Conservation (phyloP, 2,329 filamentous ascomycete species). For the Claviceps africana region DNA sequence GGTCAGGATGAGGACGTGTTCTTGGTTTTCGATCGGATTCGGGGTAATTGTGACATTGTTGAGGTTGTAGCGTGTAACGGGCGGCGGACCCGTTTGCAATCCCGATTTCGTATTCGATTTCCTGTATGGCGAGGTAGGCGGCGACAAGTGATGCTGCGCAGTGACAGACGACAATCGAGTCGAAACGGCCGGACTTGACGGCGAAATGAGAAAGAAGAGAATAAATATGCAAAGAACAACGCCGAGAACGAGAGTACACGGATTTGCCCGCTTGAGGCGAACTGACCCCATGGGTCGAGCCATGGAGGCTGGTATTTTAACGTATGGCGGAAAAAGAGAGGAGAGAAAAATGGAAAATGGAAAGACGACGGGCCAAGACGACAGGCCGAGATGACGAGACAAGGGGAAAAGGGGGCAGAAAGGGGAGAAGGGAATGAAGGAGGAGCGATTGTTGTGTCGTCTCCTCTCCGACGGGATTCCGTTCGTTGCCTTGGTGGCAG, state of each 20-base stretch:
- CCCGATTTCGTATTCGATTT: slow-evolving; percentile 23
- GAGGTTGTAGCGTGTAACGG: slow-evolving; percentile 84
- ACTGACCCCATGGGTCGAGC: slow-evolving; percentile 46
- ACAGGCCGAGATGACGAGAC: too few relatives aligned
- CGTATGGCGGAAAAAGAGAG: background rate
- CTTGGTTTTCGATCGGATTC: slow-evolving; percentile 62
- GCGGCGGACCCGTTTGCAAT: slow-evolving; percentile 43
- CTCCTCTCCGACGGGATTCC: background rate
- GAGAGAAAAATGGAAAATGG: background rate
- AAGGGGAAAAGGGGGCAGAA: background rate
- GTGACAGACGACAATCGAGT: slow-evolving; percentile 33
- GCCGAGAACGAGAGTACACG: slow-evolving; percentile 60
- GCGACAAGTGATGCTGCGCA: slow-evolving; percentile 29
- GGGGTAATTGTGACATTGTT: slow-evolving; percentile 82
- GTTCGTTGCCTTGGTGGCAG: slow-evolving; percentile 3
- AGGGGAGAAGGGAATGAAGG: background rate
- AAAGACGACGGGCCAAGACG: background rate
- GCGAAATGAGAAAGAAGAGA: slow-evolving; percentile 47
- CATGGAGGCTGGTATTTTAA: slow-evolving; percentile 24
- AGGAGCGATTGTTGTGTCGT: background rate
- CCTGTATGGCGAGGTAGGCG: slow-evolving; percentile 29
- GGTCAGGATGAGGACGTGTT: slow-evolving; percentile 82
- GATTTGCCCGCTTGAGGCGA: slow-evolving; percentile 68
- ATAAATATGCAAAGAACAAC: slow-evolving; percentile 58
- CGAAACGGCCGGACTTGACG: slow-evolving; percentile 31